Percentiles rank a stretch among this genome's conserved stretches.
Evolutionary conservation across 2,329 filamentous ascomycete genomes (phyloP).

Genomic region (Alternaria sp.): DNA sequence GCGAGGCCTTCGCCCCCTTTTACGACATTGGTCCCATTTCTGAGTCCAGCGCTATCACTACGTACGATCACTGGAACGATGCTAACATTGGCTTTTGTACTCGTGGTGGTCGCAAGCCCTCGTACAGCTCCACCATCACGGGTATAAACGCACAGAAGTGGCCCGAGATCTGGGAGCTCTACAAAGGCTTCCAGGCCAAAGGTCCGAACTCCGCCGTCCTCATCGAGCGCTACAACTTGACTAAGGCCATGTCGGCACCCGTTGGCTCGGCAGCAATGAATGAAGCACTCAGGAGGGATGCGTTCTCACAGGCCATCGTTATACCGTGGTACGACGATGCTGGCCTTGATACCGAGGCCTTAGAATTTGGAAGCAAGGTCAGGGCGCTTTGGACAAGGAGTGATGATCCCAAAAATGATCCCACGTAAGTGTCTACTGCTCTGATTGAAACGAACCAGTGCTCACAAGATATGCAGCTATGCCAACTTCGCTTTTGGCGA

Average conservation of each 20-base stretch:
- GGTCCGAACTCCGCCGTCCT: constrained; percentile 44
- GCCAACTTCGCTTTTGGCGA: constrained; percentile 38
- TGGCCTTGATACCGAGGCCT: constrained; percentile 44
- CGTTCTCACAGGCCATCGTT: constrained; percentile 47
- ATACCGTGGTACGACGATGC: constrained; percentile 51
- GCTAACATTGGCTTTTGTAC: constrained; percentile 48
- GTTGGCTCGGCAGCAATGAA: constrained; percentile 35
- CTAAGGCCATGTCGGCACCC: constrained; percentile 31
- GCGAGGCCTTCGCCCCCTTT: constrained; percentile 45
- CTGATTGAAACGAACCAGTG: not conserved
- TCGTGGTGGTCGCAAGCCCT: constrained; percentile 49
- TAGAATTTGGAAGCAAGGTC: constrained; percentile 42
- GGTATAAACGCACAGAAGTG: constrained; percentile 47
- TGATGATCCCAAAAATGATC: constrained; percentile 14
- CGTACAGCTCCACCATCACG: constrained; percentile 45
- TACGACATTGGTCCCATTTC: constrained; percentile 39
- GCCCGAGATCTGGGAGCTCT: constrained; percentile 50
- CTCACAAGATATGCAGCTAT: constrained; percentile 24
- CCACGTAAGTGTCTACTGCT: constrained; percentile 21
- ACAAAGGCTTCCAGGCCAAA: constrained; percentile 45
- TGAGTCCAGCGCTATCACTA: constrained; percentile 31
- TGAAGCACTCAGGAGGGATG: constrained; percentile 32
- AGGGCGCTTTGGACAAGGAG: constrained; percentile 36
- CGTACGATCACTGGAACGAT: constrained; percentile 51
- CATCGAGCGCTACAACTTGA: constrained; percentile 48